A percentile compares a stretch with the other conserved stretches of the same genome.
Evolutionary conservation across 139 green algal species (phyloP).

Genomic region (Chlamydomonas sp.): DNA sequence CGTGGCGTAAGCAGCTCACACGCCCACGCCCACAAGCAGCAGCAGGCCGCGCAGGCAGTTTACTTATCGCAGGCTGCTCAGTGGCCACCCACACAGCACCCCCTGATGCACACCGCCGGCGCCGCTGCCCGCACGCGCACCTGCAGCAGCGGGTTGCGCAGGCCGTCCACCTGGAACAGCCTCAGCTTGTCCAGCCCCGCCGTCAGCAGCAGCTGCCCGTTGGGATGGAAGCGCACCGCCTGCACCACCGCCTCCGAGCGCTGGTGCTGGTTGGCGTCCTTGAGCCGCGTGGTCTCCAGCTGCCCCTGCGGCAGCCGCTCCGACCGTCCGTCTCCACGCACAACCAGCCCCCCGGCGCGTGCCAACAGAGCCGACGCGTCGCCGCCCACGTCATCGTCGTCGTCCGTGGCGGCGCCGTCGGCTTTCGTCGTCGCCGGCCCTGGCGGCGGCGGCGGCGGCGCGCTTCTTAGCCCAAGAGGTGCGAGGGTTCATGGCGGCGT

Average conservation of each 20-base stretch:
- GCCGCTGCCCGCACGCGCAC: background rate
- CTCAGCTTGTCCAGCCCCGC: constrained; percentile 90
- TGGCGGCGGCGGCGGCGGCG: background rate
- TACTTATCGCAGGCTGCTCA: too few species aligned
- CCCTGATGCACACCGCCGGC: too few species aligned
- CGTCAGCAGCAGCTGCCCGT: constrained; percentile 88
- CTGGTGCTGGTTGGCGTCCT: constrained; percentile 80
- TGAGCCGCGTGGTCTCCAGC: constrained; percentile 79
- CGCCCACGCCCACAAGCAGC: too few species aligned
- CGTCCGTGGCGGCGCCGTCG: constrained; percentile 34
- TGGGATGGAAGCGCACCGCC: constrained; percentile 85
- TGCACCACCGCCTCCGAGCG: constrained; percentile 72
- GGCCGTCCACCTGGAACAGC: constrained; percentile 90
- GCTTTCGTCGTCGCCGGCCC: background rate
- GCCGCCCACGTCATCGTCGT: constrained; percentile 6
- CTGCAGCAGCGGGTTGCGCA: constrained; percentile 86
- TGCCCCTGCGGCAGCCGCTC: constrained; percentile 27
- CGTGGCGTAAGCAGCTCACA: too few species aligned
- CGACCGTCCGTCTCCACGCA: background rate
- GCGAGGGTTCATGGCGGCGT: constrained; percentile 72
- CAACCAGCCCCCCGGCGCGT: constrained; percentile 51
- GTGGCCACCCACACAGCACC: too few species aligned
- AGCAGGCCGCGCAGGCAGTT: too few species aligned
- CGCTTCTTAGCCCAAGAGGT: constrained; percentile 73
- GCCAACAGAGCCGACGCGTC: constrained; percentile 31